These are phyloP conservation scores for Eucalyptus brandiana DNA, from an alignment of 345 rosid genomes.

Conservation along the genomic window DNA sequence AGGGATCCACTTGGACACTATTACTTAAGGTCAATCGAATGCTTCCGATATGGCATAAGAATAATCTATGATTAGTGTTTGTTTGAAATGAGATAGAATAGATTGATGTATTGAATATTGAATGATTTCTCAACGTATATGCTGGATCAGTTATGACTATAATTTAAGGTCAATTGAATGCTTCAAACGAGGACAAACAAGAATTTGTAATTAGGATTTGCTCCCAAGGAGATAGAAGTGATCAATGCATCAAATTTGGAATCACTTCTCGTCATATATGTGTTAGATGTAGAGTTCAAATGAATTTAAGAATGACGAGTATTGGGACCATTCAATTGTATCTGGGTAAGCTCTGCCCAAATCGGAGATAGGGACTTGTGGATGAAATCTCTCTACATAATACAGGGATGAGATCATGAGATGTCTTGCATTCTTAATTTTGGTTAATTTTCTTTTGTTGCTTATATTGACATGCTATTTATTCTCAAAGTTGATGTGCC, in stretches of 20 bases:
- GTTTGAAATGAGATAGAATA: neutral
- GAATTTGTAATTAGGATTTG: neutral
- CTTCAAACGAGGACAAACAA: neutral
- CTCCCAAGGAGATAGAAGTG: neutral
- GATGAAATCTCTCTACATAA: neutral
- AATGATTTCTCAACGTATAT: neutral
- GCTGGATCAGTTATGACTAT: neutral
- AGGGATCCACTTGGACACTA: neutral
- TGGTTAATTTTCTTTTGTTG: neutral
- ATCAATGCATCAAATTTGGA: neutral
- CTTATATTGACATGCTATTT: neutral
- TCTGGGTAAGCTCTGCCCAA: accelerated
- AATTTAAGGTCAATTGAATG: neutral
- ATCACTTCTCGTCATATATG: neutral
- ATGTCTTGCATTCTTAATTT: neutral
- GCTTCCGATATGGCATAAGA: accelerated
- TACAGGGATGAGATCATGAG: neutral
- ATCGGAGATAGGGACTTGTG: neutral
- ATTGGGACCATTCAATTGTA: neutral
- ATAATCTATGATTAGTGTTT: neutral
- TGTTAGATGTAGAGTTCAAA: neutral
- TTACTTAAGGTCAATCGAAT: neutral
- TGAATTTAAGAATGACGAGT: neutral
- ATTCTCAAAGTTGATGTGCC: neutral
- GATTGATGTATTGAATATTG: neutral